Evolutionary conservation across 768 basidiomycete genomes (phyloP), one percentile per base, ranked within the genome.

Genomic region (Pholiota microspora): DNA sequence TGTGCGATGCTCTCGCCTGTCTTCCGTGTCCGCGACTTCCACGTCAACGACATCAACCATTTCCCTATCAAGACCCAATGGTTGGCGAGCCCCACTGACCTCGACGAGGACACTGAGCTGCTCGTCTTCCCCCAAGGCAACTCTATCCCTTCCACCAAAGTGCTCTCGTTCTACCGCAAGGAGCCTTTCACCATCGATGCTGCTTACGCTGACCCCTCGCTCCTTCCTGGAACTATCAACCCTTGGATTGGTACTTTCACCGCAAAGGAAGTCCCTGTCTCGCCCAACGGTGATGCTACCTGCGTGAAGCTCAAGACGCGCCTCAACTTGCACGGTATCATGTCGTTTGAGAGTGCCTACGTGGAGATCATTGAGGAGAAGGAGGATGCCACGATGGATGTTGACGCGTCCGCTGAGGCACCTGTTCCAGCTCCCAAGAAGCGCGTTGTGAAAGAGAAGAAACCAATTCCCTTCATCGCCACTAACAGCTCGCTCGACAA

Each of bases 1-100:
- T 98, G 96, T 68, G 96, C 97, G 25, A 93, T 93, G 79, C 88
- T 97, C 60, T 97, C 94, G 28, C 97, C 97, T 62, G 87, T 94
- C 49, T 99, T 98, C 90, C 90, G 93, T 60, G 96, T 98, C 29
- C 89, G 94, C 60, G 95, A 98, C 58, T 99, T 99, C 80, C 78
- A 84, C 65, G 76, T 94, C 56, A 82, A 85, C 68, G 97, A 99
- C 71, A 85, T 92, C 73, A 81, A 86, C 53, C 78, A 84, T 42
- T 97, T 92, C 77, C 86, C 94, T 13, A 85, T 98, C 82, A 94
- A 89, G 71, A 86, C 96, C 54, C 82, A 84, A 45, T 98, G 97
- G 97, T 83, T 85, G 13, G 76, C 82, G 25, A 76, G 83, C 48
- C 80, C 84, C 48, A 73, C 81, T 7, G 93, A 94, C 62, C 81